These are phyloP conservation scores for Parafenestella ontariensis DNA, from an alignment of 2,329 filamentous ascomycete species.

Conservation along the genomic window DNA sequence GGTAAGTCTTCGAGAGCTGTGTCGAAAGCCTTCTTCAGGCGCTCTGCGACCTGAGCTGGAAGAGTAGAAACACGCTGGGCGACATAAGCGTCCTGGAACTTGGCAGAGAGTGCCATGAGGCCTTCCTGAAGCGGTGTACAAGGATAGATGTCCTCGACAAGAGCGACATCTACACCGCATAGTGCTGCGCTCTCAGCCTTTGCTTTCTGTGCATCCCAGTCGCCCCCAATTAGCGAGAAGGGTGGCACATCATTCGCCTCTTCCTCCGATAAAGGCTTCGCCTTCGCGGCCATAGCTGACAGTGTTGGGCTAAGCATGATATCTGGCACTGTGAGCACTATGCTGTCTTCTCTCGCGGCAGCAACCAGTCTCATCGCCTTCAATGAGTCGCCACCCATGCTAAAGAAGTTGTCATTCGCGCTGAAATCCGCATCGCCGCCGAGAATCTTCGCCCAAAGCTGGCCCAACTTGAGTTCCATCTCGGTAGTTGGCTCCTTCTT, in stretches of 20 bases:
- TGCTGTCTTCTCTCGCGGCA: conserved; percentile 57
- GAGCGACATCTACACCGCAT: conserved; percentile 30
- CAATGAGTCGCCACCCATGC: conserved; percentile 59
- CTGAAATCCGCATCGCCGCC: conserved; percentile 43
- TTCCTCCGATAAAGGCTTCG: conserved; percentile 26
- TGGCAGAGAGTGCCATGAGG: conserved; percentile 50
- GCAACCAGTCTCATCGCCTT: conserved; percentile 64
- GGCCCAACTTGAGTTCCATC: conserved; percentile 38
- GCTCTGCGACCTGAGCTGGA: conserved; percentile 39
- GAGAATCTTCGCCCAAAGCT: conserved; percentile 42
- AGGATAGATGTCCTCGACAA: conserved; percentile 51
- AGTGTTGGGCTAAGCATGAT: conserved; percentile 60
- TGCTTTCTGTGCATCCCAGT: conserved; percentile 41
- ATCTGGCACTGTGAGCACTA: conserved; percentile 62
- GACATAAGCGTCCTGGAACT: conserved; percentile 47
- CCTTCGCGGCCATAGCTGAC: conserved; percentile 54
- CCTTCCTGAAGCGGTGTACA: conserved; percentile 54
- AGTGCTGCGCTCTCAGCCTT: conserved; percentile 48
- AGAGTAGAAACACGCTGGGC: conserved; percentile 47
- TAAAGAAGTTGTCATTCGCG: conserved; percentile 53
- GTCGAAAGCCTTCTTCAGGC: conserved; percentile 49
- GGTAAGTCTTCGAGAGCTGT: conserved; percentile 36
- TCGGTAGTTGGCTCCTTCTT: conserved; percentile 54
- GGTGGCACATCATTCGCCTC: conserved; percentile 33
- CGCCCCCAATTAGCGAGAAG: conserved; percentile 42